Evolutionary conservation across 192 early-diverging fungal genomes (phyloP).

Genomic region (Coemansia sp.): DNA sequence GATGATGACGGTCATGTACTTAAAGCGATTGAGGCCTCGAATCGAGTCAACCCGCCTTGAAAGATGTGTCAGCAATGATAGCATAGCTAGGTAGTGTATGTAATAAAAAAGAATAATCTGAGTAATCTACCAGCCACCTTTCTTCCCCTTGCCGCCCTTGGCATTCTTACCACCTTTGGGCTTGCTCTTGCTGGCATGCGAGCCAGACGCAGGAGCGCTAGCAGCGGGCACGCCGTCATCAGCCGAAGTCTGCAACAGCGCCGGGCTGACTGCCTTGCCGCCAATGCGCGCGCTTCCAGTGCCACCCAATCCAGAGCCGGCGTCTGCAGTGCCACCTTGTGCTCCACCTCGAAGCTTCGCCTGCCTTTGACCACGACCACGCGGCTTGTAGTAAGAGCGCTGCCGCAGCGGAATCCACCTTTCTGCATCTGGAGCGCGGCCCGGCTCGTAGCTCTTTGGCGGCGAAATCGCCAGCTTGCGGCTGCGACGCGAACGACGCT

Average conservation of each 20-base stretch:
- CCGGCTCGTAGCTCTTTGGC: conserved; percentile 42
- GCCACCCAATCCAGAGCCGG: conserved; percentile 46
- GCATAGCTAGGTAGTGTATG: not conserved
- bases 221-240: not conserved
- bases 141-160: conserved; percentile 36
- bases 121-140: conserved; percentile 18
- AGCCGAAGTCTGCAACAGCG: not conserved
- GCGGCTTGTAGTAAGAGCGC: conserved; percentile 54
- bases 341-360: conserved; percentile 37
- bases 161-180: conserved; percentile 30
- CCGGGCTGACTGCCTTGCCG: conserved; percentile 1
- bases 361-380: conserved; percentile 29
- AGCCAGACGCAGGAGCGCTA: not conserved
- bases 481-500: conserved; percentile 31
- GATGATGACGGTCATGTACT: conserved; percentile 82
- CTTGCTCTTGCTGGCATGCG: conserved; percentile 21
- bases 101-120: not conserved
- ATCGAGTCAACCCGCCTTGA: conserved; percentile 35
- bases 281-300: conserved; percentile 55
- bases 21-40: conserved; percentile 58
- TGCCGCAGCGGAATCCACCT: conserved; percentile 55
- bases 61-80: not conserved
- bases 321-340: conserved; percentile 44
- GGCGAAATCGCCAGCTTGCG: conserved; percentile 36
- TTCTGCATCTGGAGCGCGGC: conserved; percentile 40